These are phyloP conservation scores for Boeremia lycopersici DNA, from an alignment of 2,329 filamentous ascomycete genomes.

Conservation along the genomic window DNA sequence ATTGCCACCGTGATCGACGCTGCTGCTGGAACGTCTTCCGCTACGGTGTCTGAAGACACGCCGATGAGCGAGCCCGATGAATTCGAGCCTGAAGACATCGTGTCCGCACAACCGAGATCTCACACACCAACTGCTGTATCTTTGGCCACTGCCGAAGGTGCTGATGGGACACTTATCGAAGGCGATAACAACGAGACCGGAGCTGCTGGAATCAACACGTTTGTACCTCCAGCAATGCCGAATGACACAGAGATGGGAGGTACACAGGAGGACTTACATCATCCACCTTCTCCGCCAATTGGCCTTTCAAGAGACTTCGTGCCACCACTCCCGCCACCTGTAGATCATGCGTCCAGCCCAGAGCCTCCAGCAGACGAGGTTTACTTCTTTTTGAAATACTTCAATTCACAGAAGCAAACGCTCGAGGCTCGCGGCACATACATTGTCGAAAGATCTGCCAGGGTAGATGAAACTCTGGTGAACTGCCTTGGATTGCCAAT, in stretches of 20 bases:
- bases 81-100: slow-evolving; percentile 23
- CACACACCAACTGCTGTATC: slow-evolving; percentile 9
- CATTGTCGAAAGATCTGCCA: slow-evolving; percentile 37
- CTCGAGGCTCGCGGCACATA: slow-evolving; percentile 43
- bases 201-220: background rate
- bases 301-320: slow-evolving; percentile 22
- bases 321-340: slow-evolving; percentile 25
- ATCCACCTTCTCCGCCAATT: slow-evolving; percentile 33
- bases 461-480: slow-evolving; percentile 43
- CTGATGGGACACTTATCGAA: slow-evolving; percentile 36
- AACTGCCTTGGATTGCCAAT: slow-evolving; percentile 35
- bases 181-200: slow-evolving; percentile 10
- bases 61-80: slow-evolving; percentile 49
- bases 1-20: background rate
- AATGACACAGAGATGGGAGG: slow-evolving; percentile 47
- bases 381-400: slow-evolving; percentile 50
- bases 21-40: slow-evolving; percentile 5
- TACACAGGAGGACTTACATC: slow-evolving; percentile 35
- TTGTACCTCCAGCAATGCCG: slow-evolving; percentile 27
- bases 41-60: slow-evolving; percentile 39
- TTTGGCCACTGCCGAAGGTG: slow-evolving; percentile 4
- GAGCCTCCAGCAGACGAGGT: slow-evolving; percentile 42
- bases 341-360: slow-evolving; percentile 27
- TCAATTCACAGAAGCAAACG: slow-evolving; percentile 44
- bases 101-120: slow-evolving; percentile 3